Evolutionary conservation across 306 rosid species (phyloP), one percentile per base, ranked within the genome.

Genomic region (Calophaca sinica): DNA sequence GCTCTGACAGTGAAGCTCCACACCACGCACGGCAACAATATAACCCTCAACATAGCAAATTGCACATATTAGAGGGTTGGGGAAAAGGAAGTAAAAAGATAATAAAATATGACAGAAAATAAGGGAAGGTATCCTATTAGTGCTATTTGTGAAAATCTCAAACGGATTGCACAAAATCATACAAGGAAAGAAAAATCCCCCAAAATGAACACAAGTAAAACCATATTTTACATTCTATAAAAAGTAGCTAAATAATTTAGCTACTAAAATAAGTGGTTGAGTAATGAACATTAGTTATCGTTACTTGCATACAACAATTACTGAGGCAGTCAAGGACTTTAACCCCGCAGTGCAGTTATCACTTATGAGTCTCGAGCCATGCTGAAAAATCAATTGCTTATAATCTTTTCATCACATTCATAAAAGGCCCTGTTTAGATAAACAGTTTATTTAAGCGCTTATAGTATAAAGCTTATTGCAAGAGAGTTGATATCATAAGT

Each of bases 311-410:
- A 93, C 98, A 78, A 96, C 92, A 76, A 96, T 93, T 61, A 85
- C 90, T 66, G 94, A 82, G 12, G 96, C 88, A 50, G 98, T 93
- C 86, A 93, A 55, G 29, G 96, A 93, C 82, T 93, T 93, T 88
- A 93, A 89, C 63, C 98, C 98, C 2, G 98, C 98, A 68, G 98
- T 93, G 79, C 96, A 93, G n/a, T n/a, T n/a, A n/a, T n/a, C n/a
- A n/a, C 28, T 96, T 96, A 87, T 93, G 98, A 77, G 91, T 96
- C 89, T 93, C 98, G 4, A 96, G 91, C 83, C 90, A 81, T 36
- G 96, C 89, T 3, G 94, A 83, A 80, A 93, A 93, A 32, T 93
- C 94, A 64, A 60, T 85, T 70, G 89, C 90, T 78, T 82, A 86
- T 86, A 93, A 81, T 83, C 92, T 82, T 85, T 83, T 80, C 53